Base-by-base conservation (phyloP, 176 grass and related monocot genomes). In the Chloris gayana region DNA sequence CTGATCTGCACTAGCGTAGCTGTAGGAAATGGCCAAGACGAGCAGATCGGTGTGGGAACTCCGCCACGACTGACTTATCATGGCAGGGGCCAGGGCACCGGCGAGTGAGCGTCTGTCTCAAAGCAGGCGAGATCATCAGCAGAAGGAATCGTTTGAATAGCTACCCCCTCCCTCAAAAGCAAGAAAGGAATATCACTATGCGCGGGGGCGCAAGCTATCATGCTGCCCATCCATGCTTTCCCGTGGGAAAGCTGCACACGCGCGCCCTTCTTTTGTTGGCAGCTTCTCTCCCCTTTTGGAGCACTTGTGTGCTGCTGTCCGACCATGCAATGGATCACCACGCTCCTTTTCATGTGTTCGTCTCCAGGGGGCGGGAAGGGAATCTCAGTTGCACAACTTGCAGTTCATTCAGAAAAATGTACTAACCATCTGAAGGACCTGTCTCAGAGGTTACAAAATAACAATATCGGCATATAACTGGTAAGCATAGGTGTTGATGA, bases 201-300 rank as follows among this genome's bases (percentile, higher is more conserved):
- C 22, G 54, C 22, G 22, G 22, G 51, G 51, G 19, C 51, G 51
- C 51, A 54, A 18, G 44, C 54, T 53, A 80, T 56, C 80, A 74
- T 69, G 87, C 75, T 63, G 76, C 81, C 81, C 30, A 25, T 60
- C 61, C 30, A 24, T 60, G 74, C 73, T 53, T 89, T 82, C 64
- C 38, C 3, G 32, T 14, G 22, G 42, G 60, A 85, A 85, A 42
- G 39, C 78, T 41, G 78, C 73, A 59, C 87, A 31, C 38, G 19
- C 54, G 34, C 62, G 8, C 19, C 32, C 31, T 71, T 41, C 70
- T 76, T 85, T 82, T 82, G 47, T 47, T 70, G 63, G 37, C 46
- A 64, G 42, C 13, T 51, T n/a, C 51, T 18, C 73, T 27, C 54
- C 64, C 22, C 17, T 80, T 76, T 83, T 38, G 22, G 47, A 72